phyloP scores from a whole-genome alignment of 345 rosid species.

The Brassica cretica region DNA sequence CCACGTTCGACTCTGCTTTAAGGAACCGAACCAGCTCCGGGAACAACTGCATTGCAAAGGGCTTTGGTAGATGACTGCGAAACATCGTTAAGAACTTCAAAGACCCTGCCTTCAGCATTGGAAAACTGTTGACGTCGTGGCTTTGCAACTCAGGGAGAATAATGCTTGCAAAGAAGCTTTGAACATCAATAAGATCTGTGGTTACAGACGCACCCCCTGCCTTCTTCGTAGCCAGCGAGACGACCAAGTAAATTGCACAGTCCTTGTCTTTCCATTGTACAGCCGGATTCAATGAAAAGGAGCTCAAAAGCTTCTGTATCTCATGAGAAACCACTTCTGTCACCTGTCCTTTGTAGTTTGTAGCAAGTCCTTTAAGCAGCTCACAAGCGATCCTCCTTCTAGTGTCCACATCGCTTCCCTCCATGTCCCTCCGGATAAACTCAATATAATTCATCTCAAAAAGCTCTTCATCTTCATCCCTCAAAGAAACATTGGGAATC shows the following conservation, averaged over 20 bases:
- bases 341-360: constrained; percentile 74
- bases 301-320: constrained; percentile 69
- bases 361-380: constrained; percentile 86
- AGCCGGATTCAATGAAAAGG: constrained; percentile 67
- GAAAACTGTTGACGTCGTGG: constrained; percentile 70
- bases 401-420: constrained; percentile 97
- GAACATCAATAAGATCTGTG: constrained; percentile 84
- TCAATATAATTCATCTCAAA: constrained; percentile 96
- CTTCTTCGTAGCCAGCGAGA: constrained; percentile 84
- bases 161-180: constrained; percentile 70
- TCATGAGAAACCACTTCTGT: constrained; percentile 68
- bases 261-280: constrained; percentile 95
- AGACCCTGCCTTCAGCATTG: constrained; percentile 95
- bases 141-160: constrained; percentile 85
- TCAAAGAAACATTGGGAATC: constrained; percentile 88
- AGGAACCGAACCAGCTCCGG: constrained; percentile 76
- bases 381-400: constrained; percentile 99
- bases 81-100: constrained; percentile 86
- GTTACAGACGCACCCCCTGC: constrained; percentile 80
- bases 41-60: constrained; percentile 63
- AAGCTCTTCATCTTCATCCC: constrained; percentile 95
- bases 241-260: constrained; percentile 90
- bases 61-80: constrained; percentile 71
- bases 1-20: constrained; percentile 79
- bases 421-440: constrained; percentile 99